Evolutionary conservation across 768 basidiomycete genomes (phyloP).

Genomic region (Crassisporium funariophilum): DNA sequence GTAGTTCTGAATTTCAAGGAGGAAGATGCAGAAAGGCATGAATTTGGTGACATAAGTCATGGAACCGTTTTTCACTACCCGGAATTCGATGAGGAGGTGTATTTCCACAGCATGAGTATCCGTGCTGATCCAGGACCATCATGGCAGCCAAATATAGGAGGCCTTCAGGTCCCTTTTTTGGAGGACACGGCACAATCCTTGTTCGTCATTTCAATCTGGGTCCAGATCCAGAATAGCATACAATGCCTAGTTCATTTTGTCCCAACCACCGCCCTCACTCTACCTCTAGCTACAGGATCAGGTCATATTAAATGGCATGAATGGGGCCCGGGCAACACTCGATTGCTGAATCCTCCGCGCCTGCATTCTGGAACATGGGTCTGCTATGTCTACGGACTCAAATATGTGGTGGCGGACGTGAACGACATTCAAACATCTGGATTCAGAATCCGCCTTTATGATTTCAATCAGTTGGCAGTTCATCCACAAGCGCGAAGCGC

Average conservation of each 20-base stretch:
- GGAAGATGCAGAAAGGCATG: constrained; percentile 28
- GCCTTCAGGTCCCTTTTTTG: constrained; percentile 47
- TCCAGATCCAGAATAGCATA: constrained; percentile 29
- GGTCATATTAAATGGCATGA: constrained; percentile 42
- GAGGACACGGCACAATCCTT: constrained; percentile 42
- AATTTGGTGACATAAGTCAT: constrained; percentile 32
- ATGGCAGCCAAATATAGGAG: constrained; percentile 40
- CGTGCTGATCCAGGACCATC: constrained; percentile 57
- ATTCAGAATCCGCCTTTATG: constrained; percentile 42
- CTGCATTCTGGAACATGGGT: constrained; percentile 52
- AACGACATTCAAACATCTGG: constrained; percentile 9
- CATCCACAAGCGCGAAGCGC: no score
- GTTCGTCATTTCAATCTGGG: constrained; percentile 48
- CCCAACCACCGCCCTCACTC: constrained; percentile 41
- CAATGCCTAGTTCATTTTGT: constrained; percentile 44
- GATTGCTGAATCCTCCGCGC: constrained; percentile 37
- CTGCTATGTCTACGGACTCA: constrained; percentile 57
- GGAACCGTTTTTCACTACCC: constrained; percentile 47
- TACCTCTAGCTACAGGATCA: constrained; percentile 18
- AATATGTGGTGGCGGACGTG: constrained; percentile 35
- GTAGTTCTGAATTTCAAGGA: constrained; percentile 42
- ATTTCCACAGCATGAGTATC: constrained; percentile 39
- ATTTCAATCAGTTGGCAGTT: constrained; percentile 51
- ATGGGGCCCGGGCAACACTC: constrained; percentile 54
- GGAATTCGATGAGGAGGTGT: constrained; percentile 25